Evolutionary conservation across 768 basidiomycete species (phyloP), one percentile per base, ranked within the genome.

Genomic region (Pisolithus sp.): DNA sequence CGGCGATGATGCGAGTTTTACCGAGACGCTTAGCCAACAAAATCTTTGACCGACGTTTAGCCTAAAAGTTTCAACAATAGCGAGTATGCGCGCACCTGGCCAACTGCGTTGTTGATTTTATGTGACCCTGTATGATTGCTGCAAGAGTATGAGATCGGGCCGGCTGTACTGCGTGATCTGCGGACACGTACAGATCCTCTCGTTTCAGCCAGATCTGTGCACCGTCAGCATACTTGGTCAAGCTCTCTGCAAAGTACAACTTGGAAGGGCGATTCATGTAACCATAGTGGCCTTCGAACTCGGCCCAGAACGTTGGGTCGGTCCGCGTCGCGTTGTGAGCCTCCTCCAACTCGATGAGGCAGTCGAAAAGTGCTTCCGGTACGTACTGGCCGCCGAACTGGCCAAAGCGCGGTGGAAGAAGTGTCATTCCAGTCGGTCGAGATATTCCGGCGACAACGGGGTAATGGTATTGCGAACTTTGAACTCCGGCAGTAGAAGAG

Each of bases 41-140:
- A 55, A 98, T 94, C 88, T 95, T 65, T 3, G n/a, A 44, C 23
- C 13, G 15, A 6, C 46, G 8, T n/a, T 49, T 56, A 10, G 59
- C 57, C 13, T 50, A 15, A 55, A 34, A 37, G 21, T 13, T 31
- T 20, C n/a, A 31, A n/a, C 12, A 18, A n/a, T 43, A 38, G 15
- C 30, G 23, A n/a, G 43, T n/a, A 38, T 15, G 23, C 26, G 62
- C 74, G 55, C 60, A 83, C 87, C 77, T 95, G 94, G 34, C 96
- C 96, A 53, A 99, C 86, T 21, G 95, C 95, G 67, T 99, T 99
- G 72, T 98, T 98, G 64, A 99, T 98, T 70, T 98, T 99, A 71
- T 99, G 96, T 9, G 94, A 97, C 15, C 96, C 96, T 0, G 96
- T 98, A 66, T 98, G 95, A 67, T 99, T 99, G 53, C 89, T 91